These are phyloP conservation scores for Gymnopilus dilepis DNA, from an alignment of 768 basidiomycete genomes.

Conservation along the genomic window DNA sequence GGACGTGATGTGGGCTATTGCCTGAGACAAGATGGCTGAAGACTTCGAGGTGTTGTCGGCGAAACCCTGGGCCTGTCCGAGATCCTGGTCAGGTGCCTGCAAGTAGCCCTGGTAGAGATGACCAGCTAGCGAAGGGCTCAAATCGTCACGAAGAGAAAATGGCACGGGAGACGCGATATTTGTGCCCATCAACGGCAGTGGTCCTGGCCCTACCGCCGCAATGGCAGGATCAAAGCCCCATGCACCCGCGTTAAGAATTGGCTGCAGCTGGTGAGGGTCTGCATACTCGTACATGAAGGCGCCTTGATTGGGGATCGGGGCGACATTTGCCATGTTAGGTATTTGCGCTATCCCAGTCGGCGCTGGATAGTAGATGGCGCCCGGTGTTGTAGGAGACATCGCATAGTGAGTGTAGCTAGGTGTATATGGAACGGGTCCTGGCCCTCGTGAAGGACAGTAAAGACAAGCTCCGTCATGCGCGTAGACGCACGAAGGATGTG, in stretches of 20 bases:
- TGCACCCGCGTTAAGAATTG: constrained; percentile 3
- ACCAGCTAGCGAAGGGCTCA: neutral
- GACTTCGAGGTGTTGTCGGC: neutral
- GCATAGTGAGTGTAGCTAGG: constrained; percentile 11
- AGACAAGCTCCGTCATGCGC: constrained; percentile 25
- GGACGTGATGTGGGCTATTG: constrained; percentile 9
- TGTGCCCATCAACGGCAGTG: neutral
- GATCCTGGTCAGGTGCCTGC: neutral
- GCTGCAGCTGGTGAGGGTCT: constrained; percentile 22
- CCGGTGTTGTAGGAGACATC: constrained; percentile 14
- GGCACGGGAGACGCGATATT: constrained; percentile 9
- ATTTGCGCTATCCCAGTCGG: constrained; percentile 2
- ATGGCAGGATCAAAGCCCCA: constrained; percentile 26
- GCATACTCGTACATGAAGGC: constrained; percentile 17
- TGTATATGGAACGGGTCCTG: constrained; percentile 11
- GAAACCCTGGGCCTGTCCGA: neutral
- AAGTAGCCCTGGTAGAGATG: neutral
- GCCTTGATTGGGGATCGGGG: constrained; percentile 3
- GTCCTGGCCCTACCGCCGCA: constrained; percentile 13
- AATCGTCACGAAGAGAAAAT: constrained; percentile 14
- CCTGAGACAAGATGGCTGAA: neutral
- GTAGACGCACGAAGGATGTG: constrained; percentile 23
- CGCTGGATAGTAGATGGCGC: constrained; percentile 19
- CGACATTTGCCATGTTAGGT: constrained; percentile 10
- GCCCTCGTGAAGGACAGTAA: constrained; percentile 38